Conservation (phyloP, 257 asterid genomes). For the Primulina huaijiensis region DNA sequence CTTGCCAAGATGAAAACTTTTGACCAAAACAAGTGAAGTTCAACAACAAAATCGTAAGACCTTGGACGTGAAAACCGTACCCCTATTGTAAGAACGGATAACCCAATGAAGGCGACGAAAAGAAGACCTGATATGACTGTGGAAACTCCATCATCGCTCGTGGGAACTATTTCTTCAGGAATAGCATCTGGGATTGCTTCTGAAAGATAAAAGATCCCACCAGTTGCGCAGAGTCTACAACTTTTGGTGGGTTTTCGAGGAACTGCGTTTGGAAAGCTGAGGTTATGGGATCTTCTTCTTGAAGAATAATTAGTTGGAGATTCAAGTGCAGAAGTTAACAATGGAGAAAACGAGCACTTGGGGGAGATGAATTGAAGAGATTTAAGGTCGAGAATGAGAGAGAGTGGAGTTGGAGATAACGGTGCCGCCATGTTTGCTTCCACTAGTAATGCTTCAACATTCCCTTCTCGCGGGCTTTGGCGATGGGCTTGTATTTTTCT, state of each 20-base stretch:
- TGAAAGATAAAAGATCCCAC: slow-evolving; percentile 37
- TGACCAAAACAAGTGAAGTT: not conserved
- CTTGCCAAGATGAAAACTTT: slow-evolving; percentile 13
- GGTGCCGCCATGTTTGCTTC: slow-evolving; percentile 31
- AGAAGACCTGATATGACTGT: slow-evolving; percentile 51
- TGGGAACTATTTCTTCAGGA: slow-evolving; percentile 46
- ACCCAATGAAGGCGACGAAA: slow-evolving; percentile 59
- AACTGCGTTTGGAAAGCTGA: slow-evolving; percentile 11
- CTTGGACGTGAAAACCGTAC: slow-evolving; percentile 24
- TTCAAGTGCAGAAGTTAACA: slow-evolving; percentile 15
- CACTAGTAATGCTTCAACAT: slow-evolving; percentile 25
- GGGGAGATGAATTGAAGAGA: slow-evolving; percentile 1
- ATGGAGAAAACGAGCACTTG: slow-evolving; percentile 19
- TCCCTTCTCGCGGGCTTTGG: not conserved
- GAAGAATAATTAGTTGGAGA: slow-evolving; percentile 19
- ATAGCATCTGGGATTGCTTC: slow-evolving; percentile 46
- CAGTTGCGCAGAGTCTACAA: slow-evolving; percentile 36
- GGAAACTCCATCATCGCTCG: slow-evolving; percentile 40
- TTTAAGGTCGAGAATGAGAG: slow-evolving; percentile 27
- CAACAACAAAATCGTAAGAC: not conserved
- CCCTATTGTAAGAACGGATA: slow-evolving; percentile 80
- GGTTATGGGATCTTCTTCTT: slow-evolving; percentile 16
- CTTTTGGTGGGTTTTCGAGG: slow-evolving; percentile 29
- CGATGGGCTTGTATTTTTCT: too few species aligned
- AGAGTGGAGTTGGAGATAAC: slow-evolving; percentile 31